Evolutionary conservation across 129 eudicot species (phyloP), one percentile per base, ranked within the genome.

Genomic region (Mikania micrantha): DNA sequence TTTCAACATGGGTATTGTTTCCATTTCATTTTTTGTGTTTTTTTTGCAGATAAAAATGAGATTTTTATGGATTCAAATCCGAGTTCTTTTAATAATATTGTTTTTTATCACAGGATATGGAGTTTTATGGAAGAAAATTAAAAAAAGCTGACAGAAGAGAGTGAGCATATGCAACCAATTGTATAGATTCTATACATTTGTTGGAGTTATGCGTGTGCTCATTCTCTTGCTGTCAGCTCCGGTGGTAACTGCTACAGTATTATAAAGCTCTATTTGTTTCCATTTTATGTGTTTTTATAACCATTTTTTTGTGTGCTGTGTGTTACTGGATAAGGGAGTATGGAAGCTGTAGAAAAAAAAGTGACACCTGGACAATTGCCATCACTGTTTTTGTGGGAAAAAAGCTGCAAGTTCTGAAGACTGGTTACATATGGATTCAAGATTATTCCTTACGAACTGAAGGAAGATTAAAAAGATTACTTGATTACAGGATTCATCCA

Each of bases 211-310:
- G 79, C 79, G 63, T 81, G 80, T 81, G 85, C 80, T 81, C 85
- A 73, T 77, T 67, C 86, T 77, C 82, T 81, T 81, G 70, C 81
- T 73, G 85, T 81, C 85, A 77, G 80, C 79, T 73, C 22, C 2
- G 12, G 16, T 61, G 41, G n/a, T n/a, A 69, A 52, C 57, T 21
- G 5, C 12, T 21, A 36, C 60, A 66, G 29, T 70, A 56, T 45
- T 60, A 8, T 9, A 9, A 8, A 5, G 9, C 21, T 59, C 9
- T 60, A 5, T 20, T 38, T 38, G 32, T 15, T 42, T 60, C 38
- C 44, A 60, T 72, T 45, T 60, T 47, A 60, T 60, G 60, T 60
- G 9, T 50, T 50, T 20, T 15, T 60, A 32, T 25, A 15, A 45
- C 36, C 24, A 32, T 24, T 73, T 12, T 21, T 29, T 35, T 3